phyloP scores from a whole-genome alignment of 1,284 basidiomycete species.

The Microbotryum intermedium region DNA sequence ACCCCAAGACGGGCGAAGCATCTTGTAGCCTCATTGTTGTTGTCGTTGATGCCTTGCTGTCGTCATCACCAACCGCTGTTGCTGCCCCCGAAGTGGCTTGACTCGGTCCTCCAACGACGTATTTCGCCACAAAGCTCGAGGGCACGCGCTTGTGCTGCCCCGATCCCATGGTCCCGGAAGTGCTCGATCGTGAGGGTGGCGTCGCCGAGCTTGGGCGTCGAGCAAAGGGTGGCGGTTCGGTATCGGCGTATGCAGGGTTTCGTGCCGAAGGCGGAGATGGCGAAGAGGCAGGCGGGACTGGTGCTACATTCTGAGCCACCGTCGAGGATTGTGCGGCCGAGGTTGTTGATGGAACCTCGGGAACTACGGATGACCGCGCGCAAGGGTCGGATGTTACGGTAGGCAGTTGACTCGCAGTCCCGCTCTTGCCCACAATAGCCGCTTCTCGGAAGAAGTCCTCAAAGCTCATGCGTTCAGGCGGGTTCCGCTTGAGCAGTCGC shows the following conservation, averaged over 20 bases:
- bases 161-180: no score
- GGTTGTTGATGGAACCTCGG: not conserved
- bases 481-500: slow-evolving; percentile 68
- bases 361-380: not conserved
- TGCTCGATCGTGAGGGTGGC: not conserved
- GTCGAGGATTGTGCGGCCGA: not conserved
- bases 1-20: no score
- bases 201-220: slow-evolving; percentile 5
- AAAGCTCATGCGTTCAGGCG: slow-evolving; percentile 76
- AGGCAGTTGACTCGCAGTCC: slow-evolving; percentile 27
- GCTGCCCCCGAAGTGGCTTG: not conserved
- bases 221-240: slow-evolving; percentile 24
- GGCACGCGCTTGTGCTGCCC: not conserved
- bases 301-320: not conserved
- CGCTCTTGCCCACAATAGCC: slow-evolving; percentile 23
- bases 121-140: slow-evolving; percentile 21
- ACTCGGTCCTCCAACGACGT: slow-evolving; percentile 10
- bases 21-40: not conserved
- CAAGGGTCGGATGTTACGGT: slow-evolving; percentile 25
- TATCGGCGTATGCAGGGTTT: slow-evolving; percentile 6
- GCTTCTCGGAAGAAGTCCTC: slow-evolving; percentile 78
- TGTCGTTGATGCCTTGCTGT: no score
- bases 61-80: not conserved
- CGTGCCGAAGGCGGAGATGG: slow-evolving; percentile 5
- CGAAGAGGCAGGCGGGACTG: not conserved